phyloP scores from a whole-genome alignment of 176 grass and related monocot genomes.

The Carex pumila region DNA sequence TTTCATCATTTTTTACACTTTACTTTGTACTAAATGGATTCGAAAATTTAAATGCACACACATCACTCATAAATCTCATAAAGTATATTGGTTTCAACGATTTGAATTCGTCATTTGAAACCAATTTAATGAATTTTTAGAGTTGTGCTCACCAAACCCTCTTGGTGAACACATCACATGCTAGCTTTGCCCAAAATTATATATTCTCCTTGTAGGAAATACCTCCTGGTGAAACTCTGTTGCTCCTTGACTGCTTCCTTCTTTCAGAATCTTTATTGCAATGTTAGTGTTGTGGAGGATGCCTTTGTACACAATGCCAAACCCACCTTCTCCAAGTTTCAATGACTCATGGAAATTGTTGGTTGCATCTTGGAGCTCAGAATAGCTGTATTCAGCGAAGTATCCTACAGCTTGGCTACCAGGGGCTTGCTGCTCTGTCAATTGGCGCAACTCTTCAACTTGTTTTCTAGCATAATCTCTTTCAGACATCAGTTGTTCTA shows the following conservation, averaged over 20 bases:
- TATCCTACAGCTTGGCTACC: not conserved
- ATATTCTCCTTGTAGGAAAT: not conserved
- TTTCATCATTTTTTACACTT: too few species aligned
- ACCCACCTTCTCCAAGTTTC: constrained; percentile 22
- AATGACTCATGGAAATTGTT: constrained; percentile 8
- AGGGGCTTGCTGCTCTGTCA: not conserved
- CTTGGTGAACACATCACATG: too few species aligned
- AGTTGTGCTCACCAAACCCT: too few species aligned
- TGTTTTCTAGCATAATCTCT: not conserved
- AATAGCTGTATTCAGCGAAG: not conserved
- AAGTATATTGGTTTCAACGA: too few species aligned
- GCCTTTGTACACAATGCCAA: constrained; percentile 12
- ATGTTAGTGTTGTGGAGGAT: not conserved
- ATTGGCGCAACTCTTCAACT: not conserved
- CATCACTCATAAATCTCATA: too few species aligned
- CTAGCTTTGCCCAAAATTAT: too few species aligned
- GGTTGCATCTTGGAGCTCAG: constrained; percentile 9
- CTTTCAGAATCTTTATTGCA: constrained; percentile 22
- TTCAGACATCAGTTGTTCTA: not conserved
- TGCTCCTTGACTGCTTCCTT: not conserved
- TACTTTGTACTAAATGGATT: too few species aligned
- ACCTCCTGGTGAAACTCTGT: constrained; percentile 16
- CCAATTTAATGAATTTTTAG: too few species aligned
- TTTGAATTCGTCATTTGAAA: too few species aligned
- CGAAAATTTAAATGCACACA: too few species aligned